phyloP scores from a whole-genome alignment of 768 basidiomycete species.

The Boletus huronensis region DNA sequence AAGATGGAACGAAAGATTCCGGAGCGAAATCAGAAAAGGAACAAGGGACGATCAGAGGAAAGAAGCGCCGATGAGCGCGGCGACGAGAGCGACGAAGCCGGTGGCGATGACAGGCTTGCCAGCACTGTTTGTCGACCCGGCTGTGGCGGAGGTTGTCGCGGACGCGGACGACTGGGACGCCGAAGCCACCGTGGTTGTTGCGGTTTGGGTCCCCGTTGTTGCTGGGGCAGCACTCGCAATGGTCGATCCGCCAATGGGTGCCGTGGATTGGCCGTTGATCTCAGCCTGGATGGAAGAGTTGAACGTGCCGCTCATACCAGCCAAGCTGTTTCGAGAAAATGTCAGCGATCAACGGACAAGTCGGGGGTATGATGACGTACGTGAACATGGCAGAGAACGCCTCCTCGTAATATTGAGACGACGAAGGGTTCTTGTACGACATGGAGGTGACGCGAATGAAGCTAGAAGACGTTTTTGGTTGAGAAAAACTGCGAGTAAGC shows the following conservation, averaged over 20 bases:
- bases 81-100: conserved; percentile 20
- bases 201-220: conserved; percentile 16
- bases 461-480: conserved; percentile 33
- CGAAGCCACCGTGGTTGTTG: not conserved
- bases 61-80: conserved; percentile 21
- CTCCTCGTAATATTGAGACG: conserved; percentile 54
- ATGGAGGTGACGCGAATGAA: conserved; percentile 77
- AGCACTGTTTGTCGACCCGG: conserved; percentile 15
- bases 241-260: conserved; percentile 46
- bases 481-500: not conserved
- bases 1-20: not conserved
- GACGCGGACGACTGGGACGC: not conserved
- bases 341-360: not conserved
- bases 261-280: conserved; percentile 59
- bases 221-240: conserved; percentile 14
- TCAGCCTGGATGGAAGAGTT: conserved; percentile 49
- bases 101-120: conserved; percentile 24
- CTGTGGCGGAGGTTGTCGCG: not conserved
- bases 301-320: conserved; percentile 72
- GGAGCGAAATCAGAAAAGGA: not conserved
- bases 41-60: conserved; percentile 13
- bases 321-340: conserved; percentile 41
- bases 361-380: conserved; percentile 40
- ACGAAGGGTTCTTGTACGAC: conserved; percentile 45
- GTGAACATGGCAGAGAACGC: conserved; percentile 79